These are phyloP conservation scores for Xylariomycetidae sp. DNA, from an alignment of 2,329 filamentous ascomycete genomes.

Conservation along the genomic window DNA sequence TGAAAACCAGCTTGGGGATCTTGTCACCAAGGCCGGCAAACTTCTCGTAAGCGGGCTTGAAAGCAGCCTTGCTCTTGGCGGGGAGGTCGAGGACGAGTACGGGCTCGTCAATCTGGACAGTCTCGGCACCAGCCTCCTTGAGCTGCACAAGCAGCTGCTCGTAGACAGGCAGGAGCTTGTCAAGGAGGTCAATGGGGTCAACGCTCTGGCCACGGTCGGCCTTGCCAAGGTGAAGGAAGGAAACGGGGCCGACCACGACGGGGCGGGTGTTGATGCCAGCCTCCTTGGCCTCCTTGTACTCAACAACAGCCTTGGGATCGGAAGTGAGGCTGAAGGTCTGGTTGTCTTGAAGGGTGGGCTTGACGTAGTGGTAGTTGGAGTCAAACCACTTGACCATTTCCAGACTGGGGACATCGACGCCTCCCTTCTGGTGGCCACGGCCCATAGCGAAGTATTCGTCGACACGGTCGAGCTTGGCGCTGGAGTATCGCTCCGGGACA, in stretches of 20 bases:
- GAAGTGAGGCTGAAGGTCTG: conserved; percentile 87
- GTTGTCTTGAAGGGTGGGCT: conserved; percentile 94
- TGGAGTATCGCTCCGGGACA: conserved; percentile 87
- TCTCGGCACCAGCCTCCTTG: conserved; percentile 92
- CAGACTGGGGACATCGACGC: conserved; percentile 85
- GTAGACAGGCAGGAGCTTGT: conserved; percentile 92
- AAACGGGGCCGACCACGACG: conserved; percentile 91
- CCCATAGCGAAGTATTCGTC: conserved; percentile 99
- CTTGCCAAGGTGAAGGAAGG: conserved; percentile 96
- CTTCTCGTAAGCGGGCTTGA: conserved; percentile 97
- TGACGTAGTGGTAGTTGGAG: conserved; percentile 99
- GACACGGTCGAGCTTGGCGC: conserved; percentile 77
- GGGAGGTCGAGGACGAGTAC: conserved; percentile 92
- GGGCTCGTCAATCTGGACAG: conserved; percentile 97
- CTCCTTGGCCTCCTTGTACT: conserved; percentile 98
- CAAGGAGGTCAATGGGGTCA: conserved; percentile 86
- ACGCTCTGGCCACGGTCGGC: conserved; percentile 92
- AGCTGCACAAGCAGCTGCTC: conserved; percentile 87
- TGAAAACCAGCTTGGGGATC: conserved; percentile 82
- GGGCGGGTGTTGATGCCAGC: conserved; percentile 89
- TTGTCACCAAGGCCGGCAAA: conserved; percentile 68
- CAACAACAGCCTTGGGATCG: conserved; percentile 86
- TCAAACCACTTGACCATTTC: conserved; percentile 99
- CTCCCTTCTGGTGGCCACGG: conserved; percentile 92
- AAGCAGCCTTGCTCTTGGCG: conserved; percentile 85